These are phyloP conservation scores for Colletotrichum costaricense DNA, from an alignment of 2,329 filamentous ascomycete species.

Conservation along the genomic window DNA sequence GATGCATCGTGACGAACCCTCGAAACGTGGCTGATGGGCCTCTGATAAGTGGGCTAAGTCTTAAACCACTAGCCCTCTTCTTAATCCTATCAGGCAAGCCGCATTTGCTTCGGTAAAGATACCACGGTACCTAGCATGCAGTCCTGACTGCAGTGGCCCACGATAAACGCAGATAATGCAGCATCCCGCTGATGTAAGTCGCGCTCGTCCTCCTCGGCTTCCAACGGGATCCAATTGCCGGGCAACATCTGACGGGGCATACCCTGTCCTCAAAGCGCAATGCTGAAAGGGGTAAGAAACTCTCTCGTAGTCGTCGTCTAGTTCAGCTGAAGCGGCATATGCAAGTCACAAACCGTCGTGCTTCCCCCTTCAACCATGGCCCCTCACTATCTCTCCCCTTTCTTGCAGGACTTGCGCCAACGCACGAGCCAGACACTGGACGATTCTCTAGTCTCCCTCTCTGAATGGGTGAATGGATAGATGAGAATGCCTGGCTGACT, in stretches of 20 bases:
- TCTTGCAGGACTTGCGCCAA: not conserved
- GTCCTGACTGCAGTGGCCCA: not conserved
- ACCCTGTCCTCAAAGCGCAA: not conserved
- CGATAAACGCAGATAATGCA: not conserved
- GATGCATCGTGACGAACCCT: constrained; percentile 3
- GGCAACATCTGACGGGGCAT: not conserved
- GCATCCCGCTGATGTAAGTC: not conserved
- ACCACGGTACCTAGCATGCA: too few species aligned
- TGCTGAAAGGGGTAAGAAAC: not conserved
- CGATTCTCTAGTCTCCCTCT: not conserved
- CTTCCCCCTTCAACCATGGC: not conserved
- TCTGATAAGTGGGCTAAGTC: not conserved
- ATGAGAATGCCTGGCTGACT: not conserved
- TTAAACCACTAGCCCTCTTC: not conserved
- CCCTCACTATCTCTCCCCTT: not conserved
- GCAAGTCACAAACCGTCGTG: not conserved
- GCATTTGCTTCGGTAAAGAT: too few species aligned
- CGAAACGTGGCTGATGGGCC: not conserved
- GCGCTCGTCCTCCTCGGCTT: not conserved
- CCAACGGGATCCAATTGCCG: not conserved
- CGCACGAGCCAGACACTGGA: constrained; percentile 3
- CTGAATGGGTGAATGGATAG: not conserved
- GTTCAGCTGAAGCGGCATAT: not conserved
- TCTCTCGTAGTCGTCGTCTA: not conserved
- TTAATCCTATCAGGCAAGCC: too few species aligned